Percentiles rank a stretch among this genome's conserved stretches.
These are phyloP conservation scores for Suillus ampliporus DNA, from an alignment of 768 basidiomycete species.

Conservation along the genomic window DNA sequence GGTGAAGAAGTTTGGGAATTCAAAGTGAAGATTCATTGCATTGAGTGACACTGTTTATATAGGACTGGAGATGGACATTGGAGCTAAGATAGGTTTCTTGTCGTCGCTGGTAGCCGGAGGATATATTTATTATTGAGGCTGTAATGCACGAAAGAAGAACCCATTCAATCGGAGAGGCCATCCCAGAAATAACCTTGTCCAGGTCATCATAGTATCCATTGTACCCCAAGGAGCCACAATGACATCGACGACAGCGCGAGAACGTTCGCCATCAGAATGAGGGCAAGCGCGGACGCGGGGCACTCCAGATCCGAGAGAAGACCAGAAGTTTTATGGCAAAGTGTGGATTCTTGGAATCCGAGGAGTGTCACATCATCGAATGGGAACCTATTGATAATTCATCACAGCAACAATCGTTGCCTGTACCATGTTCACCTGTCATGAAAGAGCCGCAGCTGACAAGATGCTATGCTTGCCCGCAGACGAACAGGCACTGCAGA, in stretches of 20 bases:
- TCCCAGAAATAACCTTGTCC: neutral
- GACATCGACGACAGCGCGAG: neutral
- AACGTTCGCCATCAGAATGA: neutral
- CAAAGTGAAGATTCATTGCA: conserved; percentile 1
- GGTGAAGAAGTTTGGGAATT: neutral
- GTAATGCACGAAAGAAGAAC: neutral
- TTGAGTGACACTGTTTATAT: conserved; percentile 22
- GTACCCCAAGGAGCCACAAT: neutral
- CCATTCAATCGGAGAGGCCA: neutral
- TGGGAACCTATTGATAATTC: neutral
- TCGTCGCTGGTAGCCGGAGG: neutral
- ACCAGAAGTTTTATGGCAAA: neutral
- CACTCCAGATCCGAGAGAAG: neutral
- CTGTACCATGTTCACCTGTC: neutral
- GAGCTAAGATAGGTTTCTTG: neutral
- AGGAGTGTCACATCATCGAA: too few relatives aligned
- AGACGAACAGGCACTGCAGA: neutral
- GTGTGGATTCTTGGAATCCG: neutral
- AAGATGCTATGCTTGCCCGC: neutral
- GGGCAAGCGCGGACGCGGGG: neutral
- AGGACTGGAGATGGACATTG: conserved; percentile 10
- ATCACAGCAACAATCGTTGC: neutral
- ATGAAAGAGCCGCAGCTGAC: neutral
- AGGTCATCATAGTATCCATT: neutral
- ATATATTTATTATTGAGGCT: neutral